These are phyloP conservation scores for Pseudonitzschia delicatissima DNA, from an alignment of 108 stramenopile genomes.

Conservation along the genomic window DNA sequence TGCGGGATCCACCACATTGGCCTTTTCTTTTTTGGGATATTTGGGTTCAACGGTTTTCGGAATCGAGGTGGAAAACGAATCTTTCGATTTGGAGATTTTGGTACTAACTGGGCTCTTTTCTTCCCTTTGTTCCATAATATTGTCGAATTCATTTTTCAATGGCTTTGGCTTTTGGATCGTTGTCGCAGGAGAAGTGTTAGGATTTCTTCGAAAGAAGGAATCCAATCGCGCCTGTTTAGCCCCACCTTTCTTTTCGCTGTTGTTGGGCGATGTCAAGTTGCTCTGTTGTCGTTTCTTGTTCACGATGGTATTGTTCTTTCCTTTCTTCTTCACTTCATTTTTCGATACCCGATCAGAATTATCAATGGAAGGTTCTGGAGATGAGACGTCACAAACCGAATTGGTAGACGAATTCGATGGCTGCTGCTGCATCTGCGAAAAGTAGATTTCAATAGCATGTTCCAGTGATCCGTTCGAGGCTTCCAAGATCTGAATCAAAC, in stretches of 20 bases:
- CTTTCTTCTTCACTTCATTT: not conserved
- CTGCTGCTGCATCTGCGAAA: constrained; percentile 18
- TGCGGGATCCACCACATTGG: not conserved
- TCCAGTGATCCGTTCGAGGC: constrained; percentile 44
- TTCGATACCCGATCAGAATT: no score
- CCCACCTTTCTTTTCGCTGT: not conserved
- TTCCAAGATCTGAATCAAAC: constrained; percentile 34
- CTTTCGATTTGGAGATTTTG: no score
- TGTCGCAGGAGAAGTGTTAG: not conserved
- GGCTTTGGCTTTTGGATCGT: no score
- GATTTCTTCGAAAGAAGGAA: not conserved
- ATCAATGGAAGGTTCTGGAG: no score
- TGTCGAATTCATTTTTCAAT: no score
- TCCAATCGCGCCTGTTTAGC: constrained; percentile 10
- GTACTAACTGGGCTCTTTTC: no score
- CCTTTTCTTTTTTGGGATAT: no score
- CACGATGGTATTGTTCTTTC: not conserved
- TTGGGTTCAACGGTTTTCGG: no score
- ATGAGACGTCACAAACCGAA: no score
- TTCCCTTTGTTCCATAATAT: no score
- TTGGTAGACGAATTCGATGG: no score
- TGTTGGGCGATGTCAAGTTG: not conserved
- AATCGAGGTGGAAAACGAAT: no score
- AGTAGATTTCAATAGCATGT: constrained; percentile 41
- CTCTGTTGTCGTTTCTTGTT: not conserved